Evolutionary conservation across 192 early-diverging fungal species (phyloP).

Genomic region (Paraglomus occultum): DNA sequence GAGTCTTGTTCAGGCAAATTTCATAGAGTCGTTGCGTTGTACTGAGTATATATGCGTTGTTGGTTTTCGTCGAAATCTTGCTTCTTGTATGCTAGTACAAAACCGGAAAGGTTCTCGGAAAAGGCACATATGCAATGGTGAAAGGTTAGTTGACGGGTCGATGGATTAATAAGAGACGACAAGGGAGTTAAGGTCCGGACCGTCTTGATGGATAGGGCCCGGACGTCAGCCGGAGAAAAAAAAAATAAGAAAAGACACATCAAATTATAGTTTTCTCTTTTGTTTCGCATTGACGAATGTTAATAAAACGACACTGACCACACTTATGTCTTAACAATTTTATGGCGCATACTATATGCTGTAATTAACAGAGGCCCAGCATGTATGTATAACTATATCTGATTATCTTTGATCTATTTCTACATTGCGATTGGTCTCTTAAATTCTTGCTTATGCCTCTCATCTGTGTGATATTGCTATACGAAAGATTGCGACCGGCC

Average conservation of each 20-base stretch:
- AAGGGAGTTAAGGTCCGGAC: too few species aligned
- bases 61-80: too few species aligned
- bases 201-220: too few species aligned
- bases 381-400: constrained; percentile 5
- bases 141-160: constrained; percentile 45
- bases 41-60: constrained; percentile 16
- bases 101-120: constrained; percentile 61
- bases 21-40: not conserved
- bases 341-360: not conserved
- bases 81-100: constrained; percentile 65
- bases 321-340: not conserved
- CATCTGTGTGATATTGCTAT: not conserved
- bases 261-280: constrained; percentile 6
- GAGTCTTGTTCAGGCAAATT: not conserved
- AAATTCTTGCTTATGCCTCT: not conserved
- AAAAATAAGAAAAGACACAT: not conserved
- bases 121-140: constrained; percentile 67
- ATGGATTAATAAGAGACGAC: too few species aligned
- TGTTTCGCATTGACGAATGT: constrained; percentile 5
- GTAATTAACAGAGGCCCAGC: constrained; percentile 17
- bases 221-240: too few species aligned
- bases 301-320: too few species aligned
- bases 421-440: not conserved
- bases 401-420: not conserved
- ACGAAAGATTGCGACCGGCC: constrained; percentile 69